Evolutionary conservation across 2,329 filamentous ascomycete genomes (phyloP).

Genomic region (Phialocephala subalpina): DNA sequence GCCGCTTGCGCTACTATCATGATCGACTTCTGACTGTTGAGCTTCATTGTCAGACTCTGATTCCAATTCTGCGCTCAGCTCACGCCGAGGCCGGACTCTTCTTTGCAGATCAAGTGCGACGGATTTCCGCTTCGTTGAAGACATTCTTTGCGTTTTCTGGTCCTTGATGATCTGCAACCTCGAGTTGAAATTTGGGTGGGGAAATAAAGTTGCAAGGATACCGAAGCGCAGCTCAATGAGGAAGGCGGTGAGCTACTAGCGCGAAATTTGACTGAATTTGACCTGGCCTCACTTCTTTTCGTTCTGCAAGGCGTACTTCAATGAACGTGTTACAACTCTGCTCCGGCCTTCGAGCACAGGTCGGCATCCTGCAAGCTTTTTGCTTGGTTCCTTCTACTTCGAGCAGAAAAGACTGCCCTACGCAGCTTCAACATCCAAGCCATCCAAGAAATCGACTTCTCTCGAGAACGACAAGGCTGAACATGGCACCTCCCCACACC

Average conservation of each 20-base stretch:
- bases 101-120: conserved; percentile 37
- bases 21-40: conserved; percentile 44
- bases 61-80: conserved; percentile 38
- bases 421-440: background rate
- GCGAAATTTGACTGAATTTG: background rate
- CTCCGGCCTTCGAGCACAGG: background rate
- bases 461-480: conserved; percentile 3
- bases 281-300: background rate
- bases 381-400: background rate
- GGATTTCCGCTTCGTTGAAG: conserved; percentile 41
- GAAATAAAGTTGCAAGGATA: conserved; percentile 9
- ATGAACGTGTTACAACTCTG: background rate
- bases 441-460: background rate
- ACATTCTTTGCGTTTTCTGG: conserved; percentile 32
- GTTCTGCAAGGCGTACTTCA: background rate
- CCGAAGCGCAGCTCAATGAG: background rate
- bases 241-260: background rate
- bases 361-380: background rate
- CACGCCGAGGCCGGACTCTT: conserved; percentile 42
- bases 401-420: background rate
- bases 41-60: conserved; percentile 38
- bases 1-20: conserved; percentile 12
- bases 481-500: background rate
- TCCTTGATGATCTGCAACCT: background rate
- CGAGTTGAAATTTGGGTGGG: background rate